Evolutionary conservation across 108 stramenopile species (phyloP), one percentile per base, ranked within the genome.

Genomic region (Parmales sp.): DNA sequence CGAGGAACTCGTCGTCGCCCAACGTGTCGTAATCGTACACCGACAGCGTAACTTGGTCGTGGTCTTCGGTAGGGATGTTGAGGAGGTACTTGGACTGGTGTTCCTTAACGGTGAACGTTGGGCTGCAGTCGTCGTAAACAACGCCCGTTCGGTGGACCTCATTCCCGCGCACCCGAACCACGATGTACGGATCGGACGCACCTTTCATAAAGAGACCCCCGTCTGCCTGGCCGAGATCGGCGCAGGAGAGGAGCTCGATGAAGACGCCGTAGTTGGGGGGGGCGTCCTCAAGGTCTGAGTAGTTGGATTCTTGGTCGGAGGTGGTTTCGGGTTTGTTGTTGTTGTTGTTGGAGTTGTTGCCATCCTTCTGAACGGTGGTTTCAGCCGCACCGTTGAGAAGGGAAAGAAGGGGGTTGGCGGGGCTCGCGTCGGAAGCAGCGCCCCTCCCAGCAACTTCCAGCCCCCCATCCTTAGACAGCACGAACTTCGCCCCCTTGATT

Each of bases 1-100:
- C 49, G 49, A 50, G 49, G 49, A 50, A 50, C 49, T 50, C 49
- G 49, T 50, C 49, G 49, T 50, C 49, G 13, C 49, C 49, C 6
- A 50, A 22, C n/a, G 49, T 22, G 49, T 50, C 49, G 19, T 50
- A 50, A 22, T 50, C 49, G 19, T 22, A 50, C 20, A 50, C 49
- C 6, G n/a, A 22, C 18, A 50, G 49, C n/a, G 49, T 50, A 5
- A 50, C 19, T 5, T 13, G 5, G 13, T 20, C 18, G 19, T 19
- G 23, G 13, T 50, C 13, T 6, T 13, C 49, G n/a, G 11, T 18
- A n/a, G 49, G 6, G 19, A 50, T 50, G 6, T 50, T 50, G n/a
- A 50, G 19, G 6, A 50, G n/a, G n/a, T 18, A 22, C 23, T n/a
- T 50, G 49, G 20, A 22, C 20, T 50, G n/a, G 49, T 50, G 49